Conservation (phyloP, 1,284 basidiomycete species). For the Apiotrichum akiyoshidainum region DNA sequence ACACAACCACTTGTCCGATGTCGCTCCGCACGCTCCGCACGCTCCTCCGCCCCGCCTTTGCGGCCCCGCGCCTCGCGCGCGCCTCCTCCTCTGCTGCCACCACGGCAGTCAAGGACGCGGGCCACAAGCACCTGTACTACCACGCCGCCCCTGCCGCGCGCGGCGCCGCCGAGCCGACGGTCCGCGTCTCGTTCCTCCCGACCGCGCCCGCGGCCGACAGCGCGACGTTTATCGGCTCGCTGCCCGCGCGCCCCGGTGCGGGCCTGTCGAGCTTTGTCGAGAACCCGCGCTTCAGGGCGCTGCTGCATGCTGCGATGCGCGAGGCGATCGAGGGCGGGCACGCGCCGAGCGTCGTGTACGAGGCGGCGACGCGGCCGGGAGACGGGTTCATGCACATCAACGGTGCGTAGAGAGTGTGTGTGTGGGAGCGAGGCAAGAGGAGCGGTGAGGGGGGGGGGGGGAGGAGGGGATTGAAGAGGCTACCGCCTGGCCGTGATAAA, state of each 20-base stretch:
- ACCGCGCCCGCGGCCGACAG: constrained; percentile 18
- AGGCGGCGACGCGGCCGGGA: constrained; percentile 41
- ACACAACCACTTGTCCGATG: too few species aligned
- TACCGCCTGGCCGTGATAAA: too few species aligned
- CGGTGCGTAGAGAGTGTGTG: constrained; percentile 28
- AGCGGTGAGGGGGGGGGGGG: background rate
- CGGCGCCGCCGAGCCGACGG: background rate
- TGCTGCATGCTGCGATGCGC: constrained; percentile 31
- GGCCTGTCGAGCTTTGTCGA: constrained; percentile 39
- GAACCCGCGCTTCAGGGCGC: constrained; percentile 34
- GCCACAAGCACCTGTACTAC: constrained; percentile 44
- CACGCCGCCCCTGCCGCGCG: constrained; percentile 29
- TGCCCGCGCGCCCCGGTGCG: constrained; percentile 31
- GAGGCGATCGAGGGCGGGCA: constrained; percentile 23
- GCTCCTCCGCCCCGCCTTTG: background rate
- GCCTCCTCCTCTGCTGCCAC: constrained; percentile 1
- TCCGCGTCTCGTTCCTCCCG: constrained; percentile 40
- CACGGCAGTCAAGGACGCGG: constrained; percentile 27
- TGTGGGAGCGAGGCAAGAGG: background rate
- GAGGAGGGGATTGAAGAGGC: background rate
- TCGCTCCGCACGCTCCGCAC: background rate
- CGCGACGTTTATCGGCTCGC: constrained; percentile 31
- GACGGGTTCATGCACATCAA: constrained; percentile 50
- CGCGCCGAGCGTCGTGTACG: constrained; percentile 32
- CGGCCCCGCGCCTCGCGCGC: background rate